Conservation (phyloP, 352 stramenopile genomes). For the Lagenidium giganteum region DNA sequence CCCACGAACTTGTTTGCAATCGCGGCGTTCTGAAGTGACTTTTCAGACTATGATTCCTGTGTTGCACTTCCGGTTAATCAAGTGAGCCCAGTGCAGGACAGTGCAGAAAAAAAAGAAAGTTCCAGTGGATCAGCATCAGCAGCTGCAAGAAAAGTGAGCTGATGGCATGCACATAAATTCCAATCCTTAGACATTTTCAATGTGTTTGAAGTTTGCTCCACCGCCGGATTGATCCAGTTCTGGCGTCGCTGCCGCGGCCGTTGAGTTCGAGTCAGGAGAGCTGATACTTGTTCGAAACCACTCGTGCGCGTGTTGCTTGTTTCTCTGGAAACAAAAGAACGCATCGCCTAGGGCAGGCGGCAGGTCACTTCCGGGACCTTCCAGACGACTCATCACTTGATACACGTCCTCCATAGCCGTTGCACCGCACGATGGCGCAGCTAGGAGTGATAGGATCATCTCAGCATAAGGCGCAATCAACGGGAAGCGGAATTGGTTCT, state of each 20-base stretch:
- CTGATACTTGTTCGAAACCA: constrained; percentile 39
- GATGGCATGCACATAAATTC: too few species aligned
- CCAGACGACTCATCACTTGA: constrained; percentile 38
- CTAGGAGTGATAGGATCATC: constrained; percentile 51
- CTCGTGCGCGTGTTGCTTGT: constrained; percentile 57
- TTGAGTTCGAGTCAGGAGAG: too few species aligned
- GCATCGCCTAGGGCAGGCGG: constrained; percentile 33
- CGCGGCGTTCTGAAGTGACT: too few species aligned
- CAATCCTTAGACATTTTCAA: constrained; percentile 65
- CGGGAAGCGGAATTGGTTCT: constrained; percentile 59
- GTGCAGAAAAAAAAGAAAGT: too few species aligned
- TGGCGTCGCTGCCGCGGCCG: constrained; percentile 2
- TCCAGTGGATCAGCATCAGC: too few species aligned
- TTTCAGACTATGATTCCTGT: too few species aligned
- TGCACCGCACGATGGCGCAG: constrained; percentile 37
- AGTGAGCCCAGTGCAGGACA: too few species aligned
- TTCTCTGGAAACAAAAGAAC: constrained; percentile 65
- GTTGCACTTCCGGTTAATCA: too few species aligned
- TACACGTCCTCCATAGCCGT: constrained; percentile 27
- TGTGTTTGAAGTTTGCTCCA: constrained; percentile 39
- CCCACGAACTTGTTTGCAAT: too few species aligned
- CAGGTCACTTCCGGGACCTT: constrained; percentile 19
- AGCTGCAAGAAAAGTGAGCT: neutral
- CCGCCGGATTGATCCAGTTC: too few species aligned
- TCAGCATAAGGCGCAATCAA: constrained; percentile 59